Conservation (phyloP, 2,329 filamentous ascomycete species). For the Aspergillus caelatus region DNA sequence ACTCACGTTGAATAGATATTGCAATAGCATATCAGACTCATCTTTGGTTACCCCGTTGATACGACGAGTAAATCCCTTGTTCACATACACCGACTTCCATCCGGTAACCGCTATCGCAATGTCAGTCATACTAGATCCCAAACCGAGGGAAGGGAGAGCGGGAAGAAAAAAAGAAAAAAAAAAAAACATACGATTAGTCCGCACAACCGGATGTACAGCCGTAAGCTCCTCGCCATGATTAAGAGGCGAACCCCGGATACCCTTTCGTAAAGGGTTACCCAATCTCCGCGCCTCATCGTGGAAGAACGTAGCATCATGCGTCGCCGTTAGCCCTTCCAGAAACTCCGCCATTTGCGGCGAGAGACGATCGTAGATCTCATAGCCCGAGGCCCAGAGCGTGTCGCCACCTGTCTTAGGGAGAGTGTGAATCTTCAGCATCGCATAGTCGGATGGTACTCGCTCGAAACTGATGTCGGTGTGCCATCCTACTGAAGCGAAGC, state of each 20-base stretch:
- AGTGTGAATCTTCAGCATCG: constrained; percentile 59
- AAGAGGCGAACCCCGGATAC: constrained; percentile 55
- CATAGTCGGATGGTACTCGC: constrained; percentile 65
- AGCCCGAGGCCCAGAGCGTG: constrained; percentile 69
- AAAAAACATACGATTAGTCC: constrained; percentile 54
- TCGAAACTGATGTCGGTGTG: constrained; percentile 68
- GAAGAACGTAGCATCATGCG: constrained; percentile 57
- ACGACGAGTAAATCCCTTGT: constrained; percentile 43
- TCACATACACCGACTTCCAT: constrained; percentile 60
- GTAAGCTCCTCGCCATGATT: constrained; percentile 57
- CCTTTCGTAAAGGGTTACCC: constrained; percentile 41
- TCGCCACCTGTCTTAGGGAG: constrained; percentile 61
- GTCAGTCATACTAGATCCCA: background rate
- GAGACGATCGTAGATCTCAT: constrained; percentile 67
- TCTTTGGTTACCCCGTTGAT: constrained; percentile 51
- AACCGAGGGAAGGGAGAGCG: background rate
- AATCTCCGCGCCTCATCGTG: constrained; percentile 46
- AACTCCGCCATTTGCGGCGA: constrained; percentile 59
- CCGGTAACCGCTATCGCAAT: constrained; percentile 54
- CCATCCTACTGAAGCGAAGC: constrained; percentile 52
- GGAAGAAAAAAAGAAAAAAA: background rate
- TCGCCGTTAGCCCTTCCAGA: constrained; percentile 61
- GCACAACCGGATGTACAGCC: constrained; percentile 58
- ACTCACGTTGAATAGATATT: constrained; percentile 44
- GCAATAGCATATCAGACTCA: constrained; percentile 48